Evolutionary conservation across 1,139 yeast species (phyloP).

Genomic region (Ashbya aceris): DNA sequence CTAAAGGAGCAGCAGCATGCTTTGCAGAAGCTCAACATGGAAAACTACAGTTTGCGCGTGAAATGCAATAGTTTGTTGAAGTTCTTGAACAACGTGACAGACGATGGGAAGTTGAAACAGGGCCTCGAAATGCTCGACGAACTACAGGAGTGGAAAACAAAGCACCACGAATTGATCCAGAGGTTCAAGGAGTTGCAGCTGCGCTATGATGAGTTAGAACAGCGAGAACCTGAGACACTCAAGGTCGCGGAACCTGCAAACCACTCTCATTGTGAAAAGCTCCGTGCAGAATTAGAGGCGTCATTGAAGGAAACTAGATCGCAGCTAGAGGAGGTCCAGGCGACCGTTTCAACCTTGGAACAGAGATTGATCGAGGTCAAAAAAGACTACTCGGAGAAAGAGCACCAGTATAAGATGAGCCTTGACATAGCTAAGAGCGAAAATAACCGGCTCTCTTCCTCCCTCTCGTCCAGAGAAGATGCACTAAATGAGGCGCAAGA

Average conservation of each 20-base stretch:
- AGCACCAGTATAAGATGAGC: slow-evolving; percentile 29
- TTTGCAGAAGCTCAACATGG: slow-evolving; percentile 43
- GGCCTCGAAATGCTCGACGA: slow-evolving; percentile 17
- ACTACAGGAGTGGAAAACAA: slow-evolving; percentile 17
- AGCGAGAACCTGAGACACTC: slow-evolving; percentile 3
- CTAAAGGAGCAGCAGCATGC: slow-evolving; percentile 48
- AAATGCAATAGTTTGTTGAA: slow-evolving; percentile 47
- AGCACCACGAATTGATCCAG: slow-evolving; percentile 12
- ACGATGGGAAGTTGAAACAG: slow-evolving; percentile 23
- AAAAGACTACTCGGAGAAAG: slow-evolving; percentile 6
- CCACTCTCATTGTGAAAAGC: slow-evolving; percentile 4
- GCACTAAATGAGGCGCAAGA: slow-evolving; percentile 15
- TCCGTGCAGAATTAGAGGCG: slow-evolving; percentile 5
- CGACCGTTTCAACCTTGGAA: slow-evolving; percentile 5
- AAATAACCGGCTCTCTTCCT: slow-evolving; percentile 19
- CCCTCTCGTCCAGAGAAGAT: slow-evolving; percentile 17
- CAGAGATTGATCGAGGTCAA: slow-evolving; percentile 2
- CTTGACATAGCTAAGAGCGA: slow-evolving; percentile 11
- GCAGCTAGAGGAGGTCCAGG: slow-evolving; percentile 9
- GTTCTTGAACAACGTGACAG: slow-evolving; percentile 34
- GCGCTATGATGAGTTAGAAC: slow-evolving; percentile 13
- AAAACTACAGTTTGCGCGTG: slow-evolving; percentile 54
- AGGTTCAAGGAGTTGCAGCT: slow-evolving; percentile 19
- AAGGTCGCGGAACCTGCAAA: slow-evolving; percentile 5
- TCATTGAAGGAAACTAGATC: slow-evolving; percentile 11